phyloP scores from a whole-genome alignment of 306 rosid species.

The Trifolium fragiferum region DNA sequence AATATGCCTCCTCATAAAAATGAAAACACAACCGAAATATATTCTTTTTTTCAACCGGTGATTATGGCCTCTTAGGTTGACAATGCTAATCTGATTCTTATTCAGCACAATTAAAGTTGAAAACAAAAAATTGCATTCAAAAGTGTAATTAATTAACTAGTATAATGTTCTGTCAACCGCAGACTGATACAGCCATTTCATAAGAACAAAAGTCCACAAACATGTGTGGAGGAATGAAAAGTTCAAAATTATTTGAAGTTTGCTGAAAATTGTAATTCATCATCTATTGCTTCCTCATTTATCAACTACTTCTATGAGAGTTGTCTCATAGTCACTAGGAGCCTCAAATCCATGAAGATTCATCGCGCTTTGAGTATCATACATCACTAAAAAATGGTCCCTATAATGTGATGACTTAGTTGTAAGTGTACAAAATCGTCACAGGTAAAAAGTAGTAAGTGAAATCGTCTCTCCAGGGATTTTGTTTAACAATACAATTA shows the following conservation, averaged over 20 bases:
- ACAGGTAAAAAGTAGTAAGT: too few species aligned
- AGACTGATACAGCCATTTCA: constrained; percentile 37
- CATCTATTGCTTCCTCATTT: constrained; percentile 31
- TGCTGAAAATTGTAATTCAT: constrained; percentile 20
- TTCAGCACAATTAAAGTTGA: constrained; percentile 1
- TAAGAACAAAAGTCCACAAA: constrained; percentile 39
- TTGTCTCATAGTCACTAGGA: constrained; percentile 88
- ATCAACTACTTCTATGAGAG: constrained; percentile 82
- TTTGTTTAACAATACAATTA: too few species aligned
- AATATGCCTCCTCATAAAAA: background rate
- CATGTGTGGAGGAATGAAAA: constrained; percentile 25
- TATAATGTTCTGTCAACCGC: constrained; percentile 40
- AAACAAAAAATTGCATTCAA: constrained; percentile 20
- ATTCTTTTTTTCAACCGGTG: too few species aligned
- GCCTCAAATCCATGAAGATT: constrained; percentile 94
- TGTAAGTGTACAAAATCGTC: too few species aligned
- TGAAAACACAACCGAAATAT: background rate
- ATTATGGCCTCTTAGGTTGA: background rate
- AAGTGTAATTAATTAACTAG: constrained; percentile 24
- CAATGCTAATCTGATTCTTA: background rate
- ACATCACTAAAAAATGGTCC: too few species aligned
- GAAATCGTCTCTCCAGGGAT: too few species aligned
- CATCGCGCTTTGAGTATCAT: too few species aligned
- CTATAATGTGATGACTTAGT: too few species aligned
- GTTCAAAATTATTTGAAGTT: constrained; percentile 42